Conservation (phyloP, 2,329 filamentous ascomycete species). For the Dactylellina leptospora region DNA sequence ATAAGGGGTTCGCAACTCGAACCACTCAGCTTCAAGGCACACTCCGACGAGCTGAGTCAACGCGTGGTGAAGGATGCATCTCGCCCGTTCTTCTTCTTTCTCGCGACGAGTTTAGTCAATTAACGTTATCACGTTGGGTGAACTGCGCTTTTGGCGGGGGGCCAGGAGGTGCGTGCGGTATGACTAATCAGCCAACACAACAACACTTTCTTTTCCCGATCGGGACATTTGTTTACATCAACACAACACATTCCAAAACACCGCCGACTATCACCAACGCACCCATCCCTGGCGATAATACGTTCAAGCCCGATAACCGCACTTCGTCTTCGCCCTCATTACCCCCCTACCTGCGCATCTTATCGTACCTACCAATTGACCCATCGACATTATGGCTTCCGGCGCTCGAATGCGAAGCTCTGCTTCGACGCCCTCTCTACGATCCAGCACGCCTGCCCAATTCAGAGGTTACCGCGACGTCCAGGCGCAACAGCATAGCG, state of each 20-base stretch:
- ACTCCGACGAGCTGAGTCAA: slow-evolving; percentile 17
- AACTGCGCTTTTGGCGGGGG: slow-evolving; percentile 25
- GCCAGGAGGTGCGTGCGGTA: slow-evolving; percentile 18
- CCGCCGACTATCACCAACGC: slow-evolving; percentile 2
- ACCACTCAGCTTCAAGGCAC: neutral
- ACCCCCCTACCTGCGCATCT: too few relatives aligned
- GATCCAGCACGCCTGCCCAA: slow-evolving; percentile 65
- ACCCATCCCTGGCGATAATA: neutral
- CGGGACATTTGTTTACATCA: slow-evolving; percentile 43
- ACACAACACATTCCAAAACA: slow-evolving; percentile 48
- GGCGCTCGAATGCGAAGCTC: slow-evolving; percentile 67
- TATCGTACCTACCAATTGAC: slow-evolving; percentile 2
- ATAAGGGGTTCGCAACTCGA: neutral
- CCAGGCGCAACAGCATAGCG: slow-evolving; percentile 43
- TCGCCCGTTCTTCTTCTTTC: neutral
- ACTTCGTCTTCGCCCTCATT: too few relatives aligned
- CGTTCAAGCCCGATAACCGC: too few relatives aligned
- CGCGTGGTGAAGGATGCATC: neutral
- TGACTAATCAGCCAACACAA: slow-evolving; percentile 35
- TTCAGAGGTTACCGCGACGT: slow-evolving; percentile 47
- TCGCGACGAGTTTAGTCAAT: neutral
- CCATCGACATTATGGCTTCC: slow-evolving; percentile 49
- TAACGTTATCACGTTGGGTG: slow-evolving; percentile 36
- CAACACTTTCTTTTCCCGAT: slow-evolving; percentile 12
- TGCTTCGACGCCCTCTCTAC: slow-evolving; percentile 80